Conservation (phyloP, 495 filamentous ascomycete species). For the Bacidia rubella region DNA sequence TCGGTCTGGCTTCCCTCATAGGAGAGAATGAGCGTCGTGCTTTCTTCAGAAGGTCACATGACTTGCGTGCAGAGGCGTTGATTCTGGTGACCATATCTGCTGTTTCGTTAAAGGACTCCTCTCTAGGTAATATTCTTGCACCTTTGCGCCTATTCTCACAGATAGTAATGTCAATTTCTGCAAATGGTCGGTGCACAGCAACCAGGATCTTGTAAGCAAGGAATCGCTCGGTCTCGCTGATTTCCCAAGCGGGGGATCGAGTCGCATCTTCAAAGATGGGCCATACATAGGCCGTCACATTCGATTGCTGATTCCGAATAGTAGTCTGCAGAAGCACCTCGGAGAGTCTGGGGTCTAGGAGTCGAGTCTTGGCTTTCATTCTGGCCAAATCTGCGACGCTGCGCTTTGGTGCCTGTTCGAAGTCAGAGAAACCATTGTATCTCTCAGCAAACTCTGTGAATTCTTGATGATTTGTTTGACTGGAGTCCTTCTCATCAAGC, state of each 20-base stretch:
- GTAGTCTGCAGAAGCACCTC: constrained; percentile 31
- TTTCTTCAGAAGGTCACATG: too few relatives aligned
- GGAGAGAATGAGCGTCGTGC: too few relatives aligned
- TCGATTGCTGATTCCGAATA: constrained; percentile 6
- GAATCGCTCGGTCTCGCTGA: constrained; percentile 36
- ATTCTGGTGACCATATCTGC: too few relatives aligned
- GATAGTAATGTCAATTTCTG: too few relatives aligned
- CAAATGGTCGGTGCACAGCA: too few relatives aligned
- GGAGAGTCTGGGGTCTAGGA: constrained; percentile 36
- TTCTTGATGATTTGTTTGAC: neutral
- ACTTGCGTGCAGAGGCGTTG: too few relatives aligned
- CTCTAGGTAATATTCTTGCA: too few relatives aligned
- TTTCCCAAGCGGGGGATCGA: constrained; percentile 50
- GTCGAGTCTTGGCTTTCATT: neutral
- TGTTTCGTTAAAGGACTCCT: too few relatives aligned
- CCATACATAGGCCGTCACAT: constrained; percentile 41
- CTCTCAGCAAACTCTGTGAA: constrained; percentile 7
- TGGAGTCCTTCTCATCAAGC: neutral
- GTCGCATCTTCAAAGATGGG: constrained; percentile 43
- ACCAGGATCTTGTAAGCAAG: constrained; percentile 46
- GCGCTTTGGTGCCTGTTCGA: neutral
- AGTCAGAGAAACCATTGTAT: constrained; percentile 10
- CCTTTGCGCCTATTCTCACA: too few relatives aligned
- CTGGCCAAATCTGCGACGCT: neutral
- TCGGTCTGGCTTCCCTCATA: too few relatives aligned